Evolutionary conservation across 257 asterid species (phyloP).

Genomic region (Echium plantagineum): DNA sequence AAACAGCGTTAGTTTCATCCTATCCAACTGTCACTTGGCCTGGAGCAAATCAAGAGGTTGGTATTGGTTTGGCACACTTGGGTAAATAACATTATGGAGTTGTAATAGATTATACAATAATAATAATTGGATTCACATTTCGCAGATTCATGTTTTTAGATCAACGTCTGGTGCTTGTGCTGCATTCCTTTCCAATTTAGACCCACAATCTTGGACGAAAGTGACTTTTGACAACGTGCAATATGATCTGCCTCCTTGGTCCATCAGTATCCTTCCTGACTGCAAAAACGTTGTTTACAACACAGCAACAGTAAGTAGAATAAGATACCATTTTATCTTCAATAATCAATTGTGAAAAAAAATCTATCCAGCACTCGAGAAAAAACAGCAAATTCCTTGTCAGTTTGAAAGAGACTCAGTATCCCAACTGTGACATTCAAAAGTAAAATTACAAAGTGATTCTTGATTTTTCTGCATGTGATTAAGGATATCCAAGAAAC

Average conservation of each 20-base stretch:
- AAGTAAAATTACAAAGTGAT: too few relatives aligned
- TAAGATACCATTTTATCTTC: neutral
- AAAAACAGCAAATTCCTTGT: too few relatives aligned
- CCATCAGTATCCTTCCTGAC: conserved; percentile 88
- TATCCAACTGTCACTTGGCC: conserved; percentile 72
- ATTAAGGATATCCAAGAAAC: too few relatives aligned
- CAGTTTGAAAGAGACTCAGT: too few relatives aligned
- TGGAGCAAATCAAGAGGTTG: conserved; percentile 80
- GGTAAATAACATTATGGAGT: neutral
- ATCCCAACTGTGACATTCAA: too few relatives aligned
- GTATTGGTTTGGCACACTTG: neutral
- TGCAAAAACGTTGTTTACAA: conserved; percentile 74
- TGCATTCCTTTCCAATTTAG: conserved; percentile 75
- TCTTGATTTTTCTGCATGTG: too few relatives aligned
- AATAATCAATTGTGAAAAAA: neutral
- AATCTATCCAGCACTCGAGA: too few relatives aligned
- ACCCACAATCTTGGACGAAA: conserved; percentile 40
- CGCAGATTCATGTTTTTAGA: conserved; percentile 64
- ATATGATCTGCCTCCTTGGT: conserved; percentile 87
- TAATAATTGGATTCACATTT: conserved; percentile 7
- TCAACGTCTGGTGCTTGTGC: conserved; percentile 69
- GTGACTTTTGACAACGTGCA: conserved; percentile 48
- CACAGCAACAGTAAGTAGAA: conserved; percentile 66
- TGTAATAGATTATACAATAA: neutral
- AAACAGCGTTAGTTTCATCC: conserved; percentile 75